phyloP scores from a whole-genome alignment of 768 basidiomycete genomes.

The Candolleomyces efflorescens region DNA sequence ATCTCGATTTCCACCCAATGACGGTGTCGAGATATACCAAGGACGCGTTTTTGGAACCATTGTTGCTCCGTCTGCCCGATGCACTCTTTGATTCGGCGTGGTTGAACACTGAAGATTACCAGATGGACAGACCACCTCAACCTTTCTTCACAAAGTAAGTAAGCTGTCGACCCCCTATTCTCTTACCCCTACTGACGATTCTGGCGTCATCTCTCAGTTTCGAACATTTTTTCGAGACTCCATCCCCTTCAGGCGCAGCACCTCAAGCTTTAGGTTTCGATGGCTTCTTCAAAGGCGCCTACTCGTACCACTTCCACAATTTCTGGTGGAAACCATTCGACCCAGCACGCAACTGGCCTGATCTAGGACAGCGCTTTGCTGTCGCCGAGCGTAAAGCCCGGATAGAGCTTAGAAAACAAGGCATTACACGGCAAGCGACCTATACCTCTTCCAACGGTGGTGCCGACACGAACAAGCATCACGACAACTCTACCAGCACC shows the following conservation, averaged over 20 bases:
- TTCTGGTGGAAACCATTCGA: slow-evolving; percentile 98
- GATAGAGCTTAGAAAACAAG: slow-evolving; percentile 20
- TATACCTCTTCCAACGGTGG: slow-evolving; percentile 17
- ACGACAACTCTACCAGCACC: not conserved
- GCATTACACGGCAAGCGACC: slow-evolving; percentile 4
- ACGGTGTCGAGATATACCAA: slow-evolving; percentile 86
- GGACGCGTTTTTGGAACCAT: slow-evolving; percentile 80
- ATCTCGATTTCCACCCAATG: slow-evolving; percentile 96
- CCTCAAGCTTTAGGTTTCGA: slow-evolving; percentile 88
- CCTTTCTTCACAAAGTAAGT: slow-evolving; percentile 86
- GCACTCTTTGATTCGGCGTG: slow-evolving; percentile 96
- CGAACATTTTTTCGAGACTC: slow-evolving; percentile 85
- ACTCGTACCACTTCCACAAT: slow-evolving; percentile 95
- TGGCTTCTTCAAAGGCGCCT: slow-evolving; percentile 95
- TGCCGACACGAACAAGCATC: not conserved
- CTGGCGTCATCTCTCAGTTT: slow-evolving; percentile 48
- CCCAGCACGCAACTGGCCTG: slow-evolving; percentile 89
- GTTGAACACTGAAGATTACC: slow-evolving; percentile 91
- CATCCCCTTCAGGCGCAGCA: slow-evolving; percentile 65
- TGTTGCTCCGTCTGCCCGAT: slow-evolving; percentile 88
- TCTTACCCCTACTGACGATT: slow-evolving; percentile 3
- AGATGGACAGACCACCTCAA: slow-evolving; percentile 89
- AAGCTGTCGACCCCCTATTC: not conserved
- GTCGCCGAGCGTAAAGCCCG: slow-evolving; percentile 72
- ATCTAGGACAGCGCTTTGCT: slow-evolving; percentile 77